These are phyloP conservation scores for Penicillium sp. DNA, from an alignment of 2,329 filamentous ascomycete genomes.

Conservation along the genomic window DNA sequence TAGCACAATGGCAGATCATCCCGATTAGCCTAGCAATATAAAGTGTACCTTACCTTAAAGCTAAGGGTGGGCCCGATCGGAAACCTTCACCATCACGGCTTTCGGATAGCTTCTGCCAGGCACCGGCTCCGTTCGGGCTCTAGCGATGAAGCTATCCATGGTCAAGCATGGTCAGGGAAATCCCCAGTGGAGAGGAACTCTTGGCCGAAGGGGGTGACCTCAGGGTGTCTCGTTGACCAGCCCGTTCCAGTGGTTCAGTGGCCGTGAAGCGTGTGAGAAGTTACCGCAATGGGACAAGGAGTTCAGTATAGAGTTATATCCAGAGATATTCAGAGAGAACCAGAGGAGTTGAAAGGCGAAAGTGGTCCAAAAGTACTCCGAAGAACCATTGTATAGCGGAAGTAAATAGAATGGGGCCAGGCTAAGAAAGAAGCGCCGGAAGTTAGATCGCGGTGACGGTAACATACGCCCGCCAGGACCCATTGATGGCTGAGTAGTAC, in stretches of 20 bases:
- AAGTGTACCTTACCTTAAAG: slow-evolving; percentile 4
- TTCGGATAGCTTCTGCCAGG: background rate
- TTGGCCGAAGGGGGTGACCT: slow-evolving; percentile 23
- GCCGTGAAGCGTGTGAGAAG: background rate
- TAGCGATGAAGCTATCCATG: slow-evolving; percentile 6
- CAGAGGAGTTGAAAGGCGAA: background rate
- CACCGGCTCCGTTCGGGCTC: slow-evolving; percentile 10
- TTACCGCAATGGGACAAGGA: background rate
- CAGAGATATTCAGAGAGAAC: background rate
- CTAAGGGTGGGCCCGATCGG: slow-evolving; percentile 8
- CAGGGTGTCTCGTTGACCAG: slow-evolving; percentile 16
- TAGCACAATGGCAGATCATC: too few species aligned
- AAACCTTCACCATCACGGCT: slow-evolving; percentile 1
- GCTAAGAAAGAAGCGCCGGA: slow-evolving; percentile 29
- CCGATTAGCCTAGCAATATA: background rate
- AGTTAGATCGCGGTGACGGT: slow-evolving; percentile 21
- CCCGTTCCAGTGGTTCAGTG: background rate
- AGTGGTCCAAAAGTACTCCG: too few species aligned
- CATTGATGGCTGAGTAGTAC: slow-evolving; percentile 9
- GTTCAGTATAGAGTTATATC: background rate
- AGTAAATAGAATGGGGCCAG: slow-evolving; percentile 16
- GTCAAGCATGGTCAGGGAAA: slow-evolving; percentile 9
- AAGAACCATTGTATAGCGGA: too few species aligned
- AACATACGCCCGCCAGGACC: slow-evolving; percentile 7
- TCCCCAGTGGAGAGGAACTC: slow-evolving; percentile 18